Evolutionary conservation across 495 filamentous ascomycete species (phyloP), one percentile per base, ranked within the genome.

Genomic region (Clohesyomyces aquaticus): DNA sequence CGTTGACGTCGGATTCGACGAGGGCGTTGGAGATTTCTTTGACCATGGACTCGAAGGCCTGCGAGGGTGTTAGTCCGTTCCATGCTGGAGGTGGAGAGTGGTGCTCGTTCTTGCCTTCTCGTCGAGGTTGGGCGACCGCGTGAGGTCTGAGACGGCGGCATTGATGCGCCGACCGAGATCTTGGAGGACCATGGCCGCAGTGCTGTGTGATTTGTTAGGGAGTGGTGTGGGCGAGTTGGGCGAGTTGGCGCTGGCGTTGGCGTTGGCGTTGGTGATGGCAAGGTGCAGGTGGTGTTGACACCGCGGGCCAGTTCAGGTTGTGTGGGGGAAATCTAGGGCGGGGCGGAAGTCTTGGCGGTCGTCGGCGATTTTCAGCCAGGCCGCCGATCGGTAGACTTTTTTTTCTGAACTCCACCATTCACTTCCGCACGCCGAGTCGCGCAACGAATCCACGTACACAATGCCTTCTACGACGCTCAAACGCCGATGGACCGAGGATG

Each of bases 91-190:
- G 48, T 26, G 9, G 4, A 41, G n/a, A n/a, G 10, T 23, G 4
- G 12, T 25, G 10, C 8, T n/a, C 11, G 16, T 35, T 19, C 77
- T 61, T 71, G 89, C 93, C 90, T 98, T 98, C 80, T 99, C 94
- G 69, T 96, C 93, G 60, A 98, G 85, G 73, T 91, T 97, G 57
- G 85, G 88, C 8, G 93, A 91, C 67, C 94, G 82, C 43, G 94
- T 96, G 69, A 98, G 82, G 78, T 98, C 93, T 68, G 87, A 91
- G 74, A 99, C 89, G 68, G 94, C 94, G 79, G 90, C 85, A 77
- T 96, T 98, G 76, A 99, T 97, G 76, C 95, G 95, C 83, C 93
- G 91, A 66, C 94, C 94, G 23, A 99, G 82, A 84, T 98, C 94
- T 86, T 96, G 92, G 66, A 99, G 87, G 82, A 99, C 94, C 94